Conservation (phyloP, 345 rosid species). For the Populus ilicifolia region DNA sequence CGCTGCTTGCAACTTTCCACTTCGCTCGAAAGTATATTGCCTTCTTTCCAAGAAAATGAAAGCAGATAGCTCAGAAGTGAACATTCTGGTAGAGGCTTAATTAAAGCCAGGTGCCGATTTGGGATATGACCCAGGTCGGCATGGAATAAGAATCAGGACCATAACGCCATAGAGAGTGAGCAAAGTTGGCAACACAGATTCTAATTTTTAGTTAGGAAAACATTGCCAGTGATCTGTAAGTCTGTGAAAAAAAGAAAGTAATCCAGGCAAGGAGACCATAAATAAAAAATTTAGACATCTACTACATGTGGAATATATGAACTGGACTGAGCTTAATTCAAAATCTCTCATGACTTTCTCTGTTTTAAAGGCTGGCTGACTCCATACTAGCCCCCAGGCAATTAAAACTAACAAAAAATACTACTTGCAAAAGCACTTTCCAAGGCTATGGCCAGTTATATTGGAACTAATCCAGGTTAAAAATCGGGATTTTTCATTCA, state of each 20-base stretch:
- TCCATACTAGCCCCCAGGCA: too few relatives aligned
- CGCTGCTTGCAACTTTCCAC: neutral
- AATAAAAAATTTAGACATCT: too few relatives aligned
- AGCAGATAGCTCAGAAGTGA: neutral
- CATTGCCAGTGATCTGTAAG: neutral
- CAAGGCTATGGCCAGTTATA: too few relatives aligned
- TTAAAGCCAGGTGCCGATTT: constrained; percentile 6
- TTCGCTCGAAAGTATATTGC: neutral
- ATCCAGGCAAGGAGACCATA: too few relatives aligned
- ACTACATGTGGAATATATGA: neutral
- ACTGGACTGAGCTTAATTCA: neutral
- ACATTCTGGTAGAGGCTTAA: neutral
- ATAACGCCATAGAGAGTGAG: neutral
- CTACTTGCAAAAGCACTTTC: too few relatives aligned
- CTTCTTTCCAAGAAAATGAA: neutral
- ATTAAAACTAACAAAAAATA: too few relatives aligned
- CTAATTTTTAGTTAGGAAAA: neutral
- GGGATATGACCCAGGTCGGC: neutral
- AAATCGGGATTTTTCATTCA: too few relatives aligned
- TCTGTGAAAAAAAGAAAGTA: neutral
- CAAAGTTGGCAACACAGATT: neutral
- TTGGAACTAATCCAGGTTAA: too few relatives aligned
- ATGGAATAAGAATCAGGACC: constrained; percentile 9
- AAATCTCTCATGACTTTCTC: too few relatives aligned
- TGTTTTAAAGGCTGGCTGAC: too few relatives aligned